A percentile compares a stretch with the other conserved stretches of the same genome.
Evolutionary conservation across 257 asterid species (phyloP).

Genomic region (Misopates orontium): DNA sequence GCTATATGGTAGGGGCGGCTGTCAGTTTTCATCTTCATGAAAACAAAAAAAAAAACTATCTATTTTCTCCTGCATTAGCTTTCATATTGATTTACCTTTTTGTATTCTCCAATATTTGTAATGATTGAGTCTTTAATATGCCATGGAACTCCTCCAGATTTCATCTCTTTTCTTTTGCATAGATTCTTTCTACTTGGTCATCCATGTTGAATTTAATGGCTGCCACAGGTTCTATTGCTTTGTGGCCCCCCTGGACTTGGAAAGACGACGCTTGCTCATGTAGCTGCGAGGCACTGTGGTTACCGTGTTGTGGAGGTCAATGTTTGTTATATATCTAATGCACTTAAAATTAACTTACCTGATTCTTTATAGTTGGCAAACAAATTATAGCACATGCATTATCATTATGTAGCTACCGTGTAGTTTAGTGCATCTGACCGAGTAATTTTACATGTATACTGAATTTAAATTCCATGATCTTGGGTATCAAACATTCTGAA

Average conservation of each 20-base stretch:
- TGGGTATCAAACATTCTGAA: too few relatives aligned
- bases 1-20: not conserved
- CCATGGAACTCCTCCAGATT: constrained; percentile 19
- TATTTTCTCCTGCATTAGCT: constrained; percentile 13
- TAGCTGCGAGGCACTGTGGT: constrained; percentile 97
- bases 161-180: too few relatives aligned
- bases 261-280: constrained; percentile 98
- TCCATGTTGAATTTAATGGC: constrained; percentile 26
- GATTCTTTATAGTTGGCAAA: constrained; percentile 22
- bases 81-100: not conserved
- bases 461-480: not conserved
- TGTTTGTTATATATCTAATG: constrained; percentile 19
- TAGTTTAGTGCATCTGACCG: constrained; percentile 4
- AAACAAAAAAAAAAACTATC: not conserved
- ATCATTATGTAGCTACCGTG: constrained; percentile 7
- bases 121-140: constrained; percentile 5
- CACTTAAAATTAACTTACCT: constrained; percentile 22
- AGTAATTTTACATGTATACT: constrained; percentile 11
- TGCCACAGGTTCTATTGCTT: constrained; percentile 80
- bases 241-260: constrained; percentile 99
- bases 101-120: not conserved
- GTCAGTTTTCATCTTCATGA: too few relatives aligned
- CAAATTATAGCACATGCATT: constrained; percentile 25
- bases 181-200: constrained; percentile 11
- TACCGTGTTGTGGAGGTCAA: constrained; percentile 94